A percentile compares a stretch with the other conserved stretches of the same genome.
Conservation (phyloP, 306 rosid genomes). For the Oxytropis ochrocephala region DNA sequence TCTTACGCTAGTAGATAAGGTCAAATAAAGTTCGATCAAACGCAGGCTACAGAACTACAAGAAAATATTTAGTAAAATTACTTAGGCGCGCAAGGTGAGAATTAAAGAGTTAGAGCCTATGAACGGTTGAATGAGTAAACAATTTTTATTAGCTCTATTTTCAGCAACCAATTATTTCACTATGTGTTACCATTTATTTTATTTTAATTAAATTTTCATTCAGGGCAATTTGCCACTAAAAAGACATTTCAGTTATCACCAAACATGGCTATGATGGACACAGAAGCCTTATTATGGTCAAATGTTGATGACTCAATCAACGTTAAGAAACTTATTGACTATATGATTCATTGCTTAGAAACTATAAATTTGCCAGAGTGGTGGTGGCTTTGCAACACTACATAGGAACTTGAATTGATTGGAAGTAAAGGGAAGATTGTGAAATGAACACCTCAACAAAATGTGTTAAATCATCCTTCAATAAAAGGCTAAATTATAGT, state of each 20-base stretch:
- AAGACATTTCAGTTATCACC: conserved; percentile 2
- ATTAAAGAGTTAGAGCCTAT: too few relatives aligned
- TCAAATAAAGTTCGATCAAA: too few relatives aligned
- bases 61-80: too few relatives aligned
- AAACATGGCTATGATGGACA: conserved; percentile 21
- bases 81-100: too few relatives aligned
- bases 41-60: too few relatives aligned
- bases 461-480: conserved; percentile 31
- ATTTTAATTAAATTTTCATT: neutral
- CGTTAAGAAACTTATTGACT: neutral
- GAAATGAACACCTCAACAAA: conserved; percentile 40
- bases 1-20: too few relatives aligned
- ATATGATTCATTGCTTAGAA: neutral
- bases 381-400: conserved; percentile 34
- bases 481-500: too few relatives aligned
- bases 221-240: neutral
- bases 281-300: conserved; percentile 14
- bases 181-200: neutral
- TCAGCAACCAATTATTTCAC: too few relatives aligned
- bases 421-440: conserved; percentile 25
- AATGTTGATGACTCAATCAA: neutral
- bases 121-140: too few relatives aligned
- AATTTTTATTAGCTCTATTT: too few relatives aligned
- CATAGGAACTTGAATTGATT: conserved; percentile 26
- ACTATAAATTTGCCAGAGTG: neutral